Base-by-base conservation (phyloP, 169 alveolate genomes). In the Eimeria falciformis region DNA sequence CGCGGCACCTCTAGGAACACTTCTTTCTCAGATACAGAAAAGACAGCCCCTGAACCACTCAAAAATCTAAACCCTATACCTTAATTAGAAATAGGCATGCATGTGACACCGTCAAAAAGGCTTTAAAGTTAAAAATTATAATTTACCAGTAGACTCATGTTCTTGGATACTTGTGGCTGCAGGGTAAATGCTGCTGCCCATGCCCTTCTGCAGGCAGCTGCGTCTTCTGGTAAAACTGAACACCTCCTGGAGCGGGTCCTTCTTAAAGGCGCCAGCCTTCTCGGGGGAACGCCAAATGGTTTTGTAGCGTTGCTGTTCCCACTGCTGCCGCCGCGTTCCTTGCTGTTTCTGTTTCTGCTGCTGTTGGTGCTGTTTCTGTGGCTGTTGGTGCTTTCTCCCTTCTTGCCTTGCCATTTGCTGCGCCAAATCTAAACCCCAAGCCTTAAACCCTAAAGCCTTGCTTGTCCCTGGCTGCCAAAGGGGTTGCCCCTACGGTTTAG, bases 1-100 rank as follows among this genome's bases (percentile, higher is more conserved):
- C 89, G 43, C 0, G 89, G 89, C 73, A 81, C 89, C 25, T 81
- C 62, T 18, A 81, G 29, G 33, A 81, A 71, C 50, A 81, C 77
- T 43, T 81, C 89, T 21, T 53, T 50, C 77, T 50, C 89, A 45
- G 89, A 81, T 43, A 81, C 4, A 29, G 89, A 81, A 33, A 53
- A 81, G 23, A 1, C 47, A 55, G 29, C 37, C 7, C 77, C 89
- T 81, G 89, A 81, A 40, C n/a, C n/a, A 47, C 29, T 11, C 9
- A 33, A 77, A 29, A 5, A 43, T 47, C 5, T 11, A 25, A 65
- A 77, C 17, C 27, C 12, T 45, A 11, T 27, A 47, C 27, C 7
- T 23, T 45, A 27, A 47, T 47, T 43, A 46, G 37, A 45, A 14
- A 77, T 33, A 47, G 23, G 11, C 7, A n/a, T 43, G 2, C 46